Conservation (phyloP, 2,329 filamentous ascomycete species). For the Talaromyces sp. region DNA sequence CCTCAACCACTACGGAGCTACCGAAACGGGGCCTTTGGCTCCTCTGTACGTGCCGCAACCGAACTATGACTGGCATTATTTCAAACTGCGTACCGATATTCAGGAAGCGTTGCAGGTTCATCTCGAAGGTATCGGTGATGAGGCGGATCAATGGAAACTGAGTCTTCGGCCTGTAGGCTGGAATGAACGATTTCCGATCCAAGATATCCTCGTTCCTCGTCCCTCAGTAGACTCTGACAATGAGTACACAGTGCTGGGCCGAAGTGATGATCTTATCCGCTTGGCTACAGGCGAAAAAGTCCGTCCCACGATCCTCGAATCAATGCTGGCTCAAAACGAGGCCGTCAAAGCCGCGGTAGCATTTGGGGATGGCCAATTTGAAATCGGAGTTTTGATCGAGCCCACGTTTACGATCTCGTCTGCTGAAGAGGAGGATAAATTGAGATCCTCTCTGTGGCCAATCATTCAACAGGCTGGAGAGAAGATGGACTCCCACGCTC, state of each 20-base stretch:
- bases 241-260: slow-evolving; percentile 1
- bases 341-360: slow-evolving; percentile 7
- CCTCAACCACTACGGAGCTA: slow-evolving; percentile 12
- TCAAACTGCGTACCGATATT: slow-evolving; percentile 6
- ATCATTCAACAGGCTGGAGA: slow-evolving; percentile 2
- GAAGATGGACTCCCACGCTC: slow-evolving; percentile 3
- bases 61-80: slow-evolving; percentile 9
- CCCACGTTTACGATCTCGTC: background rate
- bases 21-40: slow-evolving; percentile 9
- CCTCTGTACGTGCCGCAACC: background rate
- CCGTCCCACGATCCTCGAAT: background rate
- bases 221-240: background rate
- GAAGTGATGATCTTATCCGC: slow-evolving; percentile 9
- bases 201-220: slow-evolving; percentile 3
- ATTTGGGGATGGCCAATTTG: slow-evolving; percentile 6
- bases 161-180: slow-evolving; percentile 3
- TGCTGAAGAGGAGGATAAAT: background rate
- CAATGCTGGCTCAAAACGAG: background rate
- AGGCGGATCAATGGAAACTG: background rate
- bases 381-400: slow-evolving; percentile 7
- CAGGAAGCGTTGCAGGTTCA: background rate
- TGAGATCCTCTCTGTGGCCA: slow-evolving; percentile 7
- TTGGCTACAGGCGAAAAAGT: slow-evolving; percentile 9
- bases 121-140: background rate
- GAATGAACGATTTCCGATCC: slow-evolving; percentile 1